Percentiles rank a stretch among this genome's conserved stretches.
Conservation (phyloP, 2,329 filamentous ascomycete genomes). For the Fusarium tuaranense region DNA sequence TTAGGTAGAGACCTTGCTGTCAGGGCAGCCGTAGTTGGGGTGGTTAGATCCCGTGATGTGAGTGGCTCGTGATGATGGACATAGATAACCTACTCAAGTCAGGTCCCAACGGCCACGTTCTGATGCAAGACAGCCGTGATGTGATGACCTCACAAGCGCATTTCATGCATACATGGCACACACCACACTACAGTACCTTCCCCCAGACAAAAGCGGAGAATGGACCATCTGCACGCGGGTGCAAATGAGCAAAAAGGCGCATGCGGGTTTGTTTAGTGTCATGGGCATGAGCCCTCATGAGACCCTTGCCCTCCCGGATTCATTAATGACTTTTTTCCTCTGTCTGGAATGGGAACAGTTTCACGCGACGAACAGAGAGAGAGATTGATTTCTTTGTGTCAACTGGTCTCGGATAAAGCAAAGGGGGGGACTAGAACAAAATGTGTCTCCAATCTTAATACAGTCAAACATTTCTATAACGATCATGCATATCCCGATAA, state of each 20-base stretch:
- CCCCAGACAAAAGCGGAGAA: constrained; percentile 4
- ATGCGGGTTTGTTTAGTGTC: neutral
- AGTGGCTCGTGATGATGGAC: neutral
- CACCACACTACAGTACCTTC: neutral
- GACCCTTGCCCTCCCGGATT: neutral
- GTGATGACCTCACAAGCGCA: constrained; percentile 4
- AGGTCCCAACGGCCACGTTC: neutral
- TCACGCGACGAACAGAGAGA: constrained; percentile 2
- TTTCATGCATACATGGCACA: neutral
- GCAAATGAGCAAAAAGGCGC: neutral
- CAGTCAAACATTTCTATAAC: no score
- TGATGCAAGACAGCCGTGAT: neutral
- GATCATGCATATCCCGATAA: no score
- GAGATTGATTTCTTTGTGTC: neutral
- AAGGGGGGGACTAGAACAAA: neutral
- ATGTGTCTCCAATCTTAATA: constrained; percentile 13
- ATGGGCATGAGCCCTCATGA: neutral
- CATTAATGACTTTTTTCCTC: neutral
- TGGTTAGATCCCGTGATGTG: neutral
- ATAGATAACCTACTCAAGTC: neutral
- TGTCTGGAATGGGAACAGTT: neutral
- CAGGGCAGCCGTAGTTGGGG: neutral
- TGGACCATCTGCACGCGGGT: neutral
- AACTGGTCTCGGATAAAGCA: constrained; percentile 7
- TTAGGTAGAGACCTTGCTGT: no score